A percentile compares a stretch with the other conserved stretches of the same genome.
phyloP scores from a whole-genome alignment of 306 rosid species.

The Quercus suber region DNA sequence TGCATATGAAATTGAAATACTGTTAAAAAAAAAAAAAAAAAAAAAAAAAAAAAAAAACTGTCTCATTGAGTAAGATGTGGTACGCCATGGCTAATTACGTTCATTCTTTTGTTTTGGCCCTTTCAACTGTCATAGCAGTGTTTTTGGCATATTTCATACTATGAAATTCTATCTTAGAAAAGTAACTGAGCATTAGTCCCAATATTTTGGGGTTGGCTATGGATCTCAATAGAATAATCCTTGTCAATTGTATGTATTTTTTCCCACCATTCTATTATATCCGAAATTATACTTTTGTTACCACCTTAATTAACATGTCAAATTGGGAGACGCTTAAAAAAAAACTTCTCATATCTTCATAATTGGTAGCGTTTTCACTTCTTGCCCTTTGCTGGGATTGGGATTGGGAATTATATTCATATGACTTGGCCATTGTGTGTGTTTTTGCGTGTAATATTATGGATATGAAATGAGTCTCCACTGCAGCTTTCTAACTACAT shows the following conservation, averaged over 20 bases:
- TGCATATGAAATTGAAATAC: neutral
- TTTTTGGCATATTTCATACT: neutral
- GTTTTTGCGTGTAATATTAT: neutral
- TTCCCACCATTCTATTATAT: no score
- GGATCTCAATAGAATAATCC: no score
- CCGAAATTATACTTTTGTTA: no score
- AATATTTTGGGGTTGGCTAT: no score
- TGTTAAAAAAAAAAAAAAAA: neutral
- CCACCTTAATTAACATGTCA: no score
- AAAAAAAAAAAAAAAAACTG: neutral
- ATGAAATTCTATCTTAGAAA: neutral
- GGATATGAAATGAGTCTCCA: neutral
- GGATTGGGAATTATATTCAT: neutral
- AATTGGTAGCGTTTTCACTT: neutral
- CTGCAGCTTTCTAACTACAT: conserved; percentile 14
- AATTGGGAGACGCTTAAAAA: no score
- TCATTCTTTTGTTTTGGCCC: neutral
- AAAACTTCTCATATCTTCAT: neutral
- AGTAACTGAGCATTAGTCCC: neutral
- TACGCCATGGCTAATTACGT: neutral
- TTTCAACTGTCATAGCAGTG: neutral
- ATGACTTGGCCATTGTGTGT: neutral
- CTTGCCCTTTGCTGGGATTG: neutral
- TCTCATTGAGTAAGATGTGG: neutral
- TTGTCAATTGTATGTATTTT: no score